These are phyloP conservation scores for Protea cynaroides DNA, from an alignment of 164 flowering plant species.

Conservation along the genomic window DNA sequence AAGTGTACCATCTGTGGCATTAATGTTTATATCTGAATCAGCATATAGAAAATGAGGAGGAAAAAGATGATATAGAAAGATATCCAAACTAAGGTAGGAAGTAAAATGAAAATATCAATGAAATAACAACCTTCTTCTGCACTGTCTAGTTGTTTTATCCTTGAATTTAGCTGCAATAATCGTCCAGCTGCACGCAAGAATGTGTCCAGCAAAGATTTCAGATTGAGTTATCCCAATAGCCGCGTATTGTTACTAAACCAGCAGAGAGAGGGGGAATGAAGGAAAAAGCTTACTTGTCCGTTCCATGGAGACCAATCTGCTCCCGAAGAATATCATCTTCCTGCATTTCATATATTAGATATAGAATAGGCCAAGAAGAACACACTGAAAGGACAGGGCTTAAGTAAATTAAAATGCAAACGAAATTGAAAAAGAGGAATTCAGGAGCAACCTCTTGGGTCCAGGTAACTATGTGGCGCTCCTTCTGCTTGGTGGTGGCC, in stretches of 20 bases:
- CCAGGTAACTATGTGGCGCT: constrained; percentile 89
- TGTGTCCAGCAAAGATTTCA: background rate
- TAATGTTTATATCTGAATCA: constrained; percentile 7
- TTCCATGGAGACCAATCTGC: constrained; percentile 69
- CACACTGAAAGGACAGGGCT: background rate
- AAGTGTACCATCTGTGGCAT: constrained; percentile 82
- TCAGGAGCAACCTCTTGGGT: constrained; percentile 54
- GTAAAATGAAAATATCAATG: background rate
- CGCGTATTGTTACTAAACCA: background rate
- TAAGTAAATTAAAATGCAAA: background rate
- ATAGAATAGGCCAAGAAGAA: background rate
- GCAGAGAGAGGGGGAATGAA: background rate
- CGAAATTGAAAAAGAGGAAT: background rate
- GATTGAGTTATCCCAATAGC: background rate
- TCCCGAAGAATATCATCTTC: constrained; percentile 88
- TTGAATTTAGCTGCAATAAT: constrained; percentile 80
- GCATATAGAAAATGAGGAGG: background rate
- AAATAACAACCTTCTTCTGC: constrained; percentile 71
- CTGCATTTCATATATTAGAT: constrained; percentile 34
- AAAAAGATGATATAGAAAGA: background rate
- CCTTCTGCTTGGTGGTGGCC: constrained; percentile 49
- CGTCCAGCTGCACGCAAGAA: constrained; percentile 58
- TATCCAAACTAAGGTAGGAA: background rate
- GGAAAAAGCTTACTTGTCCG: constrained; percentile 55
- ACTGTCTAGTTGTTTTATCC: constrained; percentile 90